Conservation (phyloP, 108 stramenopile genomes). For the Nannochloropsis oceanica region DNA sequence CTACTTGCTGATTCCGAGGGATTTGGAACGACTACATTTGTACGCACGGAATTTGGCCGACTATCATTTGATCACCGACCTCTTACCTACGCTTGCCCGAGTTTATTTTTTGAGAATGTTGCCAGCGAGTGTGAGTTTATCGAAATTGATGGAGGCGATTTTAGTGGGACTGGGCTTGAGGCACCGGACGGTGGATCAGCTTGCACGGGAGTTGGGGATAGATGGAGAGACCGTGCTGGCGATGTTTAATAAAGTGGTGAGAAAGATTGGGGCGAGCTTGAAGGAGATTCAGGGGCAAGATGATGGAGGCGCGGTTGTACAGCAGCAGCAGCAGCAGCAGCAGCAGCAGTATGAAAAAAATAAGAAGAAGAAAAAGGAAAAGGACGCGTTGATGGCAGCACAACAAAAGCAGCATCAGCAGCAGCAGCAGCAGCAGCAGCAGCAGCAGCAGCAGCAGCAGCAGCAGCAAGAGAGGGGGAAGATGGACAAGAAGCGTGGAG, state of each 20-base stretch:
- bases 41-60: constrained; percentile 95
- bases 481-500: no score
- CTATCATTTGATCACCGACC: constrained; percentile 90
- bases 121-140: not conserved
- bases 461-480: no score
- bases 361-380: no score
- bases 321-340: no score
- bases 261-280: not conserved
- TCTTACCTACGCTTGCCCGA: constrained; percentile 64
- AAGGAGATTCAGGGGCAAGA: not conserved
- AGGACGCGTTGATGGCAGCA: no score
- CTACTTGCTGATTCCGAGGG: constrained; percentile 70
- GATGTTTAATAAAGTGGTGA: not conserved
- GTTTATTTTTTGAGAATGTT: constrained; percentile 79
- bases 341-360: no score
- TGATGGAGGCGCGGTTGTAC: not conserved
- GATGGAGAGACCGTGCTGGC: not conserved
- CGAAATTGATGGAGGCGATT: not conserved
- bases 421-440: no score
- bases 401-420: no score
- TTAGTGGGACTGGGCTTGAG: not conserved
- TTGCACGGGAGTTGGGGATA: not conserved
- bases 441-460: no score
- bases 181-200: not conserved
- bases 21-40: constrained; percentile 83